phyloP scores from a whole-genome alignment of 2,329 filamentous ascomycete species.

The Thermothelomyces thermophilus region DNA sequence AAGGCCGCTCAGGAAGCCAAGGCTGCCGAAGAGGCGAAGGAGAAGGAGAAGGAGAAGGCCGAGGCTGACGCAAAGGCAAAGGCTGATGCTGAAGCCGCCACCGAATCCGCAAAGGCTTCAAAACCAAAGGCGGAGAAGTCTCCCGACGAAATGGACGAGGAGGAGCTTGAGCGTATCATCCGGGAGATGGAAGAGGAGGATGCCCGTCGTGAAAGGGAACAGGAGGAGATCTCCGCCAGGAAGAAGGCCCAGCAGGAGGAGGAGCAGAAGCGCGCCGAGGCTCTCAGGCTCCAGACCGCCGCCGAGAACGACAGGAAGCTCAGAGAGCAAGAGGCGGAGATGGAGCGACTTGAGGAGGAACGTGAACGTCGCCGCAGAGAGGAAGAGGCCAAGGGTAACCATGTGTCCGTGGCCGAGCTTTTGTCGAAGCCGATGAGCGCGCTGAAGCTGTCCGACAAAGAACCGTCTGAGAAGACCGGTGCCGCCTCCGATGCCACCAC shows the following conservation, averaged over 20 bases:
- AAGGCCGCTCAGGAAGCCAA: slow-evolving; percentile 28
- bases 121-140: slow-evolving; percentile 28
- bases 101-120: slow-evolving; percentile 26
- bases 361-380: slow-evolving; percentile 51
- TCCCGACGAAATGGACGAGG: slow-evolving; percentile 32
- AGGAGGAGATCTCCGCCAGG: slow-evolving; percentile 37
- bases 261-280: slow-evolving; percentile 37
- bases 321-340: slow-evolving; percentile 65
- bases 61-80: slow-evolving; percentile 28
- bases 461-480: slow-evolving; percentile 28
- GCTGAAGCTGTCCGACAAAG: slow-evolving; percentile 37
- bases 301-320: slow-evolving; percentile 59
- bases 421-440: slow-evolving; percentile 37
- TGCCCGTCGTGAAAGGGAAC: slow-evolving; percentile 42
- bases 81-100: slow-evolving; percentile 31
- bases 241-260: slow-evolving; percentile 38
- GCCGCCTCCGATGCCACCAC: slow-evolving; percentile 32
- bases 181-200: slow-evolving; percentile 56
- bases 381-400: slow-evolving; percentile 42
- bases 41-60: slow-evolving; percentile 27
- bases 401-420: slow-evolving; percentile 47
- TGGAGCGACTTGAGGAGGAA: slow-evolving; percentile 67
- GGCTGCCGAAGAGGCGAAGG: slow-evolving; percentile 29
- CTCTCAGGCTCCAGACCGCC: slow-evolving; percentile 41
- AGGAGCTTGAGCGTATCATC: slow-evolving; percentile 54